Evolutionary conservation across 495 filamentous ascomycete species (phyloP).

Genomic region (Penicillium ochrochloron): DNA sequence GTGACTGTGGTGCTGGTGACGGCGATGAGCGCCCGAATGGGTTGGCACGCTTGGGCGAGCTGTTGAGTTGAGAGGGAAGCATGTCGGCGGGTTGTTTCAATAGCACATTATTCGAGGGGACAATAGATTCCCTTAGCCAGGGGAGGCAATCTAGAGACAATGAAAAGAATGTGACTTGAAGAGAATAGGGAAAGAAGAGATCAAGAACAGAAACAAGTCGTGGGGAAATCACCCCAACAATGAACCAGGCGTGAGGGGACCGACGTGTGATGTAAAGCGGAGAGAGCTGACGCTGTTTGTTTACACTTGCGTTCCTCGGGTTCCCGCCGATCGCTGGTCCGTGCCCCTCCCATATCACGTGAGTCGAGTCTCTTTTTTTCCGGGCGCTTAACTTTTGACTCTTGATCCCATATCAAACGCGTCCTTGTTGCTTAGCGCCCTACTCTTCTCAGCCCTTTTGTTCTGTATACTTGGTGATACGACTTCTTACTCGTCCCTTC

Average conservation of each 20-base stretch:
- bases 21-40: constrained; percentile 70
- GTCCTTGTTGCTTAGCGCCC: background rate
- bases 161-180: background rate
- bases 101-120: constrained; percentile 38
- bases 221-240: constrained; percentile 11
- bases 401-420: background rate
- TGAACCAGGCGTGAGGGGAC: constrained; percentile 11
- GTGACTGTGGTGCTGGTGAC: constrained; percentile 54
- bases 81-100: constrained; percentile 39
- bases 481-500: background rate
- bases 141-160: constrained; percentile 12
- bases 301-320: constrained; percentile 48
- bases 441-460: background rate
- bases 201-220: constrained; percentile 16
- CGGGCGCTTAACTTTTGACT: constrained; percentile 21
- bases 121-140: constrained; percentile 23
- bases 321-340: constrained; percentile 43
- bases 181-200: constrained; percentile 11
- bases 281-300: constrained; percentile 43
- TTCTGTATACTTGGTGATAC: background rate
- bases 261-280: constrained; percentile 27
- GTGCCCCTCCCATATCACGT: constrained; percentile 33
- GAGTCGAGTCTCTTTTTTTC: constrained; percentile 28
- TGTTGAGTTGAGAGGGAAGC: constrained; percentile 52
- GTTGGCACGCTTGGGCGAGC: constrained; percentile 69